A percentile compares a stretch with the other conserved stretches of the same genome.
These are phyloP conservation scores for Leucaena leucocephala DNA, from an alignment of 306 rosid genomes.

Conservation along the genomic window DNA sequence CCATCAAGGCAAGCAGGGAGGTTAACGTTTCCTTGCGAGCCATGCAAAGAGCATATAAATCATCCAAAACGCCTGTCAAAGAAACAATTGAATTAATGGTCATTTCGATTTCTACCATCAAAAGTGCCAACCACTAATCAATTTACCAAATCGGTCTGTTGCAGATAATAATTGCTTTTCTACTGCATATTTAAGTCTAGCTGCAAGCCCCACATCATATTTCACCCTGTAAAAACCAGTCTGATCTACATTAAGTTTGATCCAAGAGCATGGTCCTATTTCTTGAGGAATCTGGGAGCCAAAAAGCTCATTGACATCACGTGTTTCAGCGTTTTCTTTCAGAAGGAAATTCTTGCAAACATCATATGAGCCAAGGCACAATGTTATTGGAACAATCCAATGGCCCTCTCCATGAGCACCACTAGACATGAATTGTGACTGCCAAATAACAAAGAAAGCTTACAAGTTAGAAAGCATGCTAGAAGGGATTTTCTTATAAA, in stretches of 20 bases:
- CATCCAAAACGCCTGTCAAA: slow-evolving; percentile 84
- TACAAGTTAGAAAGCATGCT: slow-evolving; percentile 26
- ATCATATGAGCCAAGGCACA: slow-evolving; percentile 74
- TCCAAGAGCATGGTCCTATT: slow-evolving; percentile 52
- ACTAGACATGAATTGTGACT: slow-evolving; percentile 81
- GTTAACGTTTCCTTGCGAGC: slow-evolving; percentile 71
- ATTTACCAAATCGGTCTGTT: slow-evolving; percentile 83
- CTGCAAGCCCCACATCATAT: slow-evolving; percentile 75
- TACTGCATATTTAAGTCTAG: slow-evolving; percentile 74
- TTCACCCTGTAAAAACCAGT: slow-evolving; percentile 96
- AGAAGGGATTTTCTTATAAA: slow-evolving; percentile 16
- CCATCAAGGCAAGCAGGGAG: slow-evolving; percentile 81
- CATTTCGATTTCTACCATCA: slow-evolving; percentile 18
- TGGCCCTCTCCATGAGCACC: slow-evolving; percentile 84
- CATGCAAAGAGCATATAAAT: slow-evolving; percentile 79
- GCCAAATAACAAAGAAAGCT: slow-evolving; percentile 41
- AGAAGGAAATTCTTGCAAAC: slow-evolving; percentile 68
- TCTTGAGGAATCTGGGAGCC: slow-evolving; percentile 37
- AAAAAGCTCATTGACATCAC: slow-evolving; percentile 56
- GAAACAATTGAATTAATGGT: slow-evolving; percentile 35
- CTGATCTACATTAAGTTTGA: slow-evolving; percentile 91
- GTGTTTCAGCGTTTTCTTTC: slow-evolving; percentile 58
- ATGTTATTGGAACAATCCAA: slow-evolving; percentile 86
- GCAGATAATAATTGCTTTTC: slow-evolving; percentile 69
- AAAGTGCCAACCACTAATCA: slow-evolving; percentile 22